phyloP scores from a whole-genome alignment of 1,284 basidiomycete species.

The Veloboletus limbatus region DNA sequence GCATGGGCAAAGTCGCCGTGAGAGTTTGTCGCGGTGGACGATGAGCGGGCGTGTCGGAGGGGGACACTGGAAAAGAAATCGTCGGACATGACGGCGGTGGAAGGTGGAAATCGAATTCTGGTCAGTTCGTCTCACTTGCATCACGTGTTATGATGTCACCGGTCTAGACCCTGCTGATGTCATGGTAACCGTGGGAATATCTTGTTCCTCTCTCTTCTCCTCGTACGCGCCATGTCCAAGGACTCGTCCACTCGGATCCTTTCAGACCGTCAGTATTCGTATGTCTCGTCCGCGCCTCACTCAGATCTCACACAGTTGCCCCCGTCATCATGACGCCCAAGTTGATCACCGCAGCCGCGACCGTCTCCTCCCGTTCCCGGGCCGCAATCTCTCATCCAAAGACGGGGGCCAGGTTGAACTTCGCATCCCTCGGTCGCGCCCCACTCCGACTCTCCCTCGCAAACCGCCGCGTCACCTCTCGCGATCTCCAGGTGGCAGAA shows the following conservation, averaged over 20 bases:
- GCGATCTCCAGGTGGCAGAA: conserved; percentile 81
- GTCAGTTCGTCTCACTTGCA: background rate
- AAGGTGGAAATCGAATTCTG: too few relatives aligned
- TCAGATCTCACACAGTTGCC: conserved; percentile 57
- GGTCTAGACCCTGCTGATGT: conserved; percentile 28
- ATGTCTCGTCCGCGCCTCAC: background rate
- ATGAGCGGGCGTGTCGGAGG: conserved; percentile 4
- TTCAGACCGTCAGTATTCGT: conserved; percentile 67
- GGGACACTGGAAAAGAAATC: conserved; percentile 32
- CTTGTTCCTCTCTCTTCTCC: background rate
- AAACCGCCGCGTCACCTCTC: conserved; percentile 68
- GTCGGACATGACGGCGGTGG: conserved; percentile 26
- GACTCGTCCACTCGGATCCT: conserved; percentile 70
- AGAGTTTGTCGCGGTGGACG: background rate
- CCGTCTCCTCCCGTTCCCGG: conserved; percentile 53
- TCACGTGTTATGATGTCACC: conserved; percentile 35
- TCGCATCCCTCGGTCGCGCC: conserved; percentile 69
- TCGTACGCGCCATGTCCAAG: conserved; percentile 50
- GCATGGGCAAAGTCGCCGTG: conserved; percentile 40
- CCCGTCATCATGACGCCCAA: conserved; percentile 88
- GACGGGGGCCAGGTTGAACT: conserved; percentile 52
- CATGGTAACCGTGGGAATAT: conserved; percentile 22
- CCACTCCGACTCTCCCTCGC: conserved; percentile 67
- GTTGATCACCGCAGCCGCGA: conserved; percentile 68
- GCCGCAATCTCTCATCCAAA: conserved; percentile 38